Percentiles rank a stretch among this genome's conserved stretches.
phyloP scores from a whole-genome alignment of 805 yeast species.

The Kregervanrija delftensis region DNA sequence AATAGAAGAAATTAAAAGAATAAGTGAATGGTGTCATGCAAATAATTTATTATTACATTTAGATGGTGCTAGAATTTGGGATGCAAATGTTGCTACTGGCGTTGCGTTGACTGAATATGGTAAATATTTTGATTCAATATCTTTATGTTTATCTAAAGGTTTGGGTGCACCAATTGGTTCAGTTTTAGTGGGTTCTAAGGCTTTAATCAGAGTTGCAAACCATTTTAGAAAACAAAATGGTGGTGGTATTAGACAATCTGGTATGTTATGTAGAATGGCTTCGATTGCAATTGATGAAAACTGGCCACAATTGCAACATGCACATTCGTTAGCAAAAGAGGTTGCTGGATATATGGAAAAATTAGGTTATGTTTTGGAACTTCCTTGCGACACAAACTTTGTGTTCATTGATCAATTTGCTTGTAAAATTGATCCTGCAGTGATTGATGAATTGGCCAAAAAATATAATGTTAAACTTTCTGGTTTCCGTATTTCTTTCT shows the following conservation, averaged over 20 bases:
- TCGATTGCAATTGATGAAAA: conserved; percentile 65
- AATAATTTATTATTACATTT: conserved; percentile 62
- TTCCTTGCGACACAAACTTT: conserved; percentile 79
- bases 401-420: conserved; percentile 60
- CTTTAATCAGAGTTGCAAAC: conserved; percentile 60
- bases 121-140: conserved; percentile 73
- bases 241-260: conserved; percentile 89
- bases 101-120: conserved; percentile 65
- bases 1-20: conserved; percentile 64
- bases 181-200: conserved; percentile 61
- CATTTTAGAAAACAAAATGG: conserved; percentile 90
- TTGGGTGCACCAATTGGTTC: conserved; percentile 94
- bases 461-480: conserved; percentile 56
- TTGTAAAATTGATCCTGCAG: conserved; percentile 47
- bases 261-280: conserved; percentile 78
- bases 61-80: conserved; percentile 94
- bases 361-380: conserved; percentile 50
- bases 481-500: conserved; percentile 80
- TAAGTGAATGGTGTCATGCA: conserved; percentile 61
- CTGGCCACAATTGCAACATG: conserved; percentile 44
- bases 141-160: conserved; percentile 85
- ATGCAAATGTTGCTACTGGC: conserved; percentile 71
- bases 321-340: conserved; percentile 45
- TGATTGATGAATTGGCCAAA: conserved; percentile 31
- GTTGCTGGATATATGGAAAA: conserved; percentile 44